These are phyloP conservation scores for Daedaleopsis sinensis DNA, from an alignment of 768 basidiomycete species.

Conservation along the genomic window DNA sequence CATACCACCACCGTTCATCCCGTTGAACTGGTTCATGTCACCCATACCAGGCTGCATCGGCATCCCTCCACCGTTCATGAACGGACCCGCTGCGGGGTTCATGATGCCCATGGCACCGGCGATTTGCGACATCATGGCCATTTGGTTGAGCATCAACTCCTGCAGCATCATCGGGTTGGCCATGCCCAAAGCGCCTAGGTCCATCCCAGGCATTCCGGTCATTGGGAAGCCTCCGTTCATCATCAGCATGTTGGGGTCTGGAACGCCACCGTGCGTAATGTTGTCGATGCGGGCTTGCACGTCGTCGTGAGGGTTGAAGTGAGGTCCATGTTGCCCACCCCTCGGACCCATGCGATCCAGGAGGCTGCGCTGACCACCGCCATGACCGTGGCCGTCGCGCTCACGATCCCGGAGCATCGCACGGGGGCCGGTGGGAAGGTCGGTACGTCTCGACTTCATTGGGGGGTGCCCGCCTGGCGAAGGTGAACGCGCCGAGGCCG, in stretches of 20 bases:
- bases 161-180: constrained; percentile 77
- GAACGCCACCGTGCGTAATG: constrained; percentile 53
- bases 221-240: constrained; percentile 38
- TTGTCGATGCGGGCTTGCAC: constrained; percentile 81
- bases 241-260: constrained; percentile 54
- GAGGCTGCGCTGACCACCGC: constrained; percentile 55
- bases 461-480: constrained; percentile 61
- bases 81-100: constrained; percentile 59
- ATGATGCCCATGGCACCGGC: constrained; percentile 82
- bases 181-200: constrained; percentile 62
- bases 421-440: constrained; percentile 83
- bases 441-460: constrained; percentile 72
- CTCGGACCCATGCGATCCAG: constrained; percentile 76
- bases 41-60: constrained; percentile 55
- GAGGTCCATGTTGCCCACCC: constrained; percentile 15
- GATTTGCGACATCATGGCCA: constrained; percentile 94
- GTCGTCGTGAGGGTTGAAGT: constrained; percentile 48
- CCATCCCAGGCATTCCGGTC: constrained; percentile 48
- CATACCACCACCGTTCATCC: constrained; percentile 42
- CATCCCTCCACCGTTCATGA: constrained; percentile 54
- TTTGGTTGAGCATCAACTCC: constrained; percentile 90
- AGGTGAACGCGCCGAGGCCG: constrained; percentile 65
- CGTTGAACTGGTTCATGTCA: constrained; percentile 44
- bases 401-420: constrained; percentile 61
- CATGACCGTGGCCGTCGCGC: constrained; percentile 29